Evolutionary conservation across 805 yeast species (phyloP), one percentile per base, ranked within the genome.

Genomic region (Candida pini): DNA sequence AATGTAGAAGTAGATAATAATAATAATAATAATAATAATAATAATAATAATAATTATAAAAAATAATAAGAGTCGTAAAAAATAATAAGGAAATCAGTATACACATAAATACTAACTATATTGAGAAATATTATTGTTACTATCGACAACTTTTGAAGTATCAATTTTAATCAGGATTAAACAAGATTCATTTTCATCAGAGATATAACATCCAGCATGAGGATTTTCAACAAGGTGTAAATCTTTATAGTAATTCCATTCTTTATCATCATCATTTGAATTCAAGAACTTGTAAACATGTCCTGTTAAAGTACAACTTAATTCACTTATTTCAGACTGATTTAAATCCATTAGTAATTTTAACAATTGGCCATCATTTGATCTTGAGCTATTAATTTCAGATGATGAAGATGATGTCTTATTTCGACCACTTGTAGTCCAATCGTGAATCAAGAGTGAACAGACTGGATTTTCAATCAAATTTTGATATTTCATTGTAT

Each of bases 361-460:
- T 34, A 77, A 55, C 28, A 82, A 55, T 17, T 41, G 46, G 16
- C 44, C 48, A 15, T 32, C 26, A 8, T 30, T 19, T 6, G 35
- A 21, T 8, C 30, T 31, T 10, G 34, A 24, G 2, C 13, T 28
- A 9, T 4, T 16, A 7, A 36, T 19, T 9, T 34, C 32, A 18
- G 35, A 39, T 18, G 45, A 49, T 10, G 54, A 46, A 17, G 47
- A 47, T 5, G 36, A 33, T 8, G 8, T 7, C 10, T 22, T 13
- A 4, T 12, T 13, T 7, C 4, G 10, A 12, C n/a, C n/a, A 7
- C 25, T 22, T 1, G 86, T 71, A 12, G 82, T 73, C 96, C 96
- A 89, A 50, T 90, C 97, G 54, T 90, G 97, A 28, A 90, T 76
- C 40, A 90, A 66, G 29, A 90, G 55, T 0, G 96, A 81, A 5